These are phyloP conservation scores for Pythium periplocum DNA, from an alignment of 352 stramenopile species.

Conservation along the genomic window DNA sequence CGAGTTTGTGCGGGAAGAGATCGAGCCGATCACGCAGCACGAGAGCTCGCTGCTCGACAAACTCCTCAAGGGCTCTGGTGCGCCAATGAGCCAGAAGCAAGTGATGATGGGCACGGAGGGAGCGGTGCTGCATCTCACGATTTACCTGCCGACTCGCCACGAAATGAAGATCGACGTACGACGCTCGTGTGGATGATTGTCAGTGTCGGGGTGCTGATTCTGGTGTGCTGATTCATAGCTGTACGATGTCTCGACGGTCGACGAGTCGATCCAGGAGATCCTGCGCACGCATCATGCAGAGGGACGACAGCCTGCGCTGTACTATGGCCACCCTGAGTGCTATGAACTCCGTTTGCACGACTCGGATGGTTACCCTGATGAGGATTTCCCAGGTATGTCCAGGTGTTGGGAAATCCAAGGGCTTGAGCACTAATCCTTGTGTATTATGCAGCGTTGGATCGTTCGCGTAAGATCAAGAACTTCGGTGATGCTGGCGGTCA, in stretches of 20 bases:
- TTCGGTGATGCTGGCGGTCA: conserved; percentile 85
- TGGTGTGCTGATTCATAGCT: conserved; percentile 32
- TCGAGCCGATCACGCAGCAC: conserved; percentile 56
- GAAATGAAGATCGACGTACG: conserved; percentile 87
- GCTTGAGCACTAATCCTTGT: neutral
- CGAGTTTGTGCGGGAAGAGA: conserved; percentile 60
- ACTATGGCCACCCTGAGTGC: conserved; percentile 84
- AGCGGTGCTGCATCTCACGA: conserved; percentile 74
- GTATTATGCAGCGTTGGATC: conserved; percentile 49
- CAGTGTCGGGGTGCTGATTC: neutral
- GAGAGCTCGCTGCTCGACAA: conserved; percentile 75
- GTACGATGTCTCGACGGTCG: conserved; percentile 82
- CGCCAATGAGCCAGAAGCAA: conserved; percentile 45
- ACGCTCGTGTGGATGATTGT: too few relatives aligned
- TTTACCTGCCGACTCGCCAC: conserved; percentile 76
- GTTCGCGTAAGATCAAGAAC: conserved; percentile 87
- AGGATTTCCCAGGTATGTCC: conserved; percentile 73
- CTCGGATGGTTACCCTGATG: conserved; percentile 75
- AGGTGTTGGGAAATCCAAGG: neutral
- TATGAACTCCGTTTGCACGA: conserved; percentile 85
- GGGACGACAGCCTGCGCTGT: conserved; percentile 53
- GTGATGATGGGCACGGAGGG: conserved; percentile 56
- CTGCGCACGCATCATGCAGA: conserved; percentile 67
- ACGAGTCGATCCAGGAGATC: conserved; percentile 85
- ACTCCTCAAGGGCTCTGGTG: conserved; percentile 53